Evolutionary conservation across 345 rosid species (phyloP).

Genomic region (Ceriops decandra): DNA sequence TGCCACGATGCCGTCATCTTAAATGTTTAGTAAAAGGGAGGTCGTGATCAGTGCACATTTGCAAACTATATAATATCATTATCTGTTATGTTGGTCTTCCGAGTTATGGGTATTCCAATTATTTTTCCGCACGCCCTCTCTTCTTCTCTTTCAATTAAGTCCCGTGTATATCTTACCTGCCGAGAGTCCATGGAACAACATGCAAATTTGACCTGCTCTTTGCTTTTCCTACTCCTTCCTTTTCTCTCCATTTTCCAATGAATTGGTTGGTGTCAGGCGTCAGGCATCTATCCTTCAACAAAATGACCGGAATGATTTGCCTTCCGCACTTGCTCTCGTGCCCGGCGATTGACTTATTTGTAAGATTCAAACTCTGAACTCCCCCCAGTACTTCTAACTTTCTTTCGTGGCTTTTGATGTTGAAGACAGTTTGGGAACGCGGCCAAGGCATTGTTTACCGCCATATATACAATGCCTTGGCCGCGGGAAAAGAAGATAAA

Average conservation of each 20-base stretch:
- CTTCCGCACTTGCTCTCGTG: constrained; percentile 62
- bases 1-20: no score
- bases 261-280: constrained; percentile 8
- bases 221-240: neutral
- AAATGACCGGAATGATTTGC: constrained; percentile 68
- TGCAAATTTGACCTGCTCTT: constrained; percentile 62
- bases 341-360: constrained; percentile 74
- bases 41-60: no score
- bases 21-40: no score
- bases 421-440: no score
- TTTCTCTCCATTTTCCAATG: neutral
- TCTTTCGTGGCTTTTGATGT: no score
- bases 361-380: constrained; percentile 29
- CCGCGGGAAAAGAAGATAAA: no score
- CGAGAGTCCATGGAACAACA: constrained; percentile 84
- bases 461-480: no score
- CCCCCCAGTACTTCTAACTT: no score
- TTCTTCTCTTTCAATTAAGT: constrained; percentile 30
- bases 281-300: constrained; percentile 83
- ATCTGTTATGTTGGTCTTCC: no score
- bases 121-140: neutral
- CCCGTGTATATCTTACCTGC: constrained; percentile 73
- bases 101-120: no score
- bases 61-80: no score
- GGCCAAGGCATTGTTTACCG: no score